Conservation (phyloP, 2,329 filamentous ascomycete species). For the Monosporascus sp. region DNA sequence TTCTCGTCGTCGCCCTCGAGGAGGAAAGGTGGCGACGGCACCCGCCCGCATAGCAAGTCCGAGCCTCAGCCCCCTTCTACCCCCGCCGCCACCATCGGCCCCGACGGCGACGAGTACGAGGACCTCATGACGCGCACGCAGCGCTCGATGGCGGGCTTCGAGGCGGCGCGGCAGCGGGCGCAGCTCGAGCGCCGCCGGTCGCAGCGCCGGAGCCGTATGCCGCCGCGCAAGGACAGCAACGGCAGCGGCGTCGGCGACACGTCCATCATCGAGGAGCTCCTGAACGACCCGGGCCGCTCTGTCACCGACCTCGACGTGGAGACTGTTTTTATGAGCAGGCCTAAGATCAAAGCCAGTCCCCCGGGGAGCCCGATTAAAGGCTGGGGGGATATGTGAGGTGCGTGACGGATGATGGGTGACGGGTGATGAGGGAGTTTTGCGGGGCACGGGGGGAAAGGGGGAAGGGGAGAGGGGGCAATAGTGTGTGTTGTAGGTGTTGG, state of each 20-base stretch:
- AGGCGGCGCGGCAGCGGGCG: constrained; percentile 55
- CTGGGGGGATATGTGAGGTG: constrained; percentile 9
- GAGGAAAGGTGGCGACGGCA: constrained; percentile 20
- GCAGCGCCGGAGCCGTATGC: constrained; percentile 38
- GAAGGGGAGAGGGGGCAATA: too few relatives aligned
- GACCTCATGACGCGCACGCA: constrained; percentile 54
- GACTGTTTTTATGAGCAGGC: constrained; percentile 78
- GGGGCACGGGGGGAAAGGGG: too few relatives aligned
- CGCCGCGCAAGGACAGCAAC: constrained; percentile 37
- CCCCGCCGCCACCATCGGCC: constrained; percentile 6
- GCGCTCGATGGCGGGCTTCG: constrained; percentile 57
- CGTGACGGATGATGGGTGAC: not conserved
- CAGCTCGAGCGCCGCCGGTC: constrained; percentile 52
- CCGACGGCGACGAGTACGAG: constrained; percentile 31
- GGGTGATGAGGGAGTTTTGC: not conserved
- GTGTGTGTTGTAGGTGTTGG: too few relatives aligned
- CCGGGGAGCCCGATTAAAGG: constrained; percentile 41
- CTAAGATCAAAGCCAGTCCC: constrained; percentile 74
- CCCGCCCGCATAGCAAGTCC: constrained; percentile 4
- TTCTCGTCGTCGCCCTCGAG: constrained; percentile 6
- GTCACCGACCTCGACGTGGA: constrained; percentile 55
- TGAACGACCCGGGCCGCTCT: constrained; percentile 37
- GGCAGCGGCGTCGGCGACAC: constrained; percentile 26
- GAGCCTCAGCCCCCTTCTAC: constrained; percentile 9
- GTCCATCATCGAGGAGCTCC: constrained; percentile 51